phyloP scores from a whole-genome alignment of 2,329 filamentous ascomycete genomes.

The Lachnellula hyalina region DNA sequence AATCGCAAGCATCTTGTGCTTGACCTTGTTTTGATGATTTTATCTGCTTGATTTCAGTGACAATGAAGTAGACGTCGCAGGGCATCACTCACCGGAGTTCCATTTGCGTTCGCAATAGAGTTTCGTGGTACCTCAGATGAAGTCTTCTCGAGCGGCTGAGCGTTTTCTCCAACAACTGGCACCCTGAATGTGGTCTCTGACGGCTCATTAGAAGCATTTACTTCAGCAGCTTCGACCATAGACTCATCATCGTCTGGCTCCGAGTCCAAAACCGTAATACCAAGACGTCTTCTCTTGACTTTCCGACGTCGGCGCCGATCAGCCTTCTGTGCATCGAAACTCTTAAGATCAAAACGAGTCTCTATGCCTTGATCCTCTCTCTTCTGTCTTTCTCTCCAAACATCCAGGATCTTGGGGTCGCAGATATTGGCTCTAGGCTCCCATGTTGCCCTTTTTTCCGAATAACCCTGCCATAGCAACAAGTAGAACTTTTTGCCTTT shows the following conservation, averaged over 20 bases:
- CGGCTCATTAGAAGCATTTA: constrained; percentile 2
- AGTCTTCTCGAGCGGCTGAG: background rate
- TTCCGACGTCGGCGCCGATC: constrained; percentile 17
- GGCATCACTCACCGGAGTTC: background rate
- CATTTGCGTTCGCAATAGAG: background rate
- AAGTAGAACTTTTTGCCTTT: constrained; percentile 45
- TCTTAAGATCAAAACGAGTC: constrained; percentile 19
- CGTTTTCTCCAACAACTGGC: background rate
- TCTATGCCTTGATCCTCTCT: constrained; percentile 15
- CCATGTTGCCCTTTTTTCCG: constrained; percentile 50
- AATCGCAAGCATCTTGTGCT: background rate
- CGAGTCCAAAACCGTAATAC: constrained; percentile 12
- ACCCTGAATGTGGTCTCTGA: background rate
- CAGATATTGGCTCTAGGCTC: constrained; percentile 41
- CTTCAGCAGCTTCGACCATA: constrained; percentile 27
- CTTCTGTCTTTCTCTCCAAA: constrained; percentile 26
- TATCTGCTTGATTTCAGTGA: background rate
- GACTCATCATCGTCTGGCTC: constrained; percentile 17
- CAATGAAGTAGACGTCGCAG: background rate
- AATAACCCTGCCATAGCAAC: constrained; percentile 60
- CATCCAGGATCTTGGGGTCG: constrained; percentile 33
- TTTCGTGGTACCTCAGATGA: background rate
- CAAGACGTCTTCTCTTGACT: constrained; percentile 16
- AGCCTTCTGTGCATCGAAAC: constrained; percentile 18
- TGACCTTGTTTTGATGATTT: background rate